These are phyloP conservation scores for Triticum monococcum DNA, from an alignment of 176 grass and related monocot genomes.

Conservation along the genomic window DNA sequence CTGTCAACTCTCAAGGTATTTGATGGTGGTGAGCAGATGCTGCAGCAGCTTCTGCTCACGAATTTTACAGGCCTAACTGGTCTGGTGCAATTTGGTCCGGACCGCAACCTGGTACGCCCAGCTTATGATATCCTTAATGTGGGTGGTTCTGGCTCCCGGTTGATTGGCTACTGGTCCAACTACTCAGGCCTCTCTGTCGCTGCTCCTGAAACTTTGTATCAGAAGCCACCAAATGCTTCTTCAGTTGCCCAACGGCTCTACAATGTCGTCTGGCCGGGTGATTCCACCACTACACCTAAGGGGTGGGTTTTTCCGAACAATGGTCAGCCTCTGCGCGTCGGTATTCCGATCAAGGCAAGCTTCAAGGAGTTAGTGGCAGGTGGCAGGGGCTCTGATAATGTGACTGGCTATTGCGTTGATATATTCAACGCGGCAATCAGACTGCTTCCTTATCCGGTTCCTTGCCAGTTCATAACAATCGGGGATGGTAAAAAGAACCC, in stretches of 20 bases:
- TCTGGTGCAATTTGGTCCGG: constrained; percentile 46
- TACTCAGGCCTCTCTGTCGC: constrained; percentile 54
- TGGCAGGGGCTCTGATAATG: constrained; percentile 38
- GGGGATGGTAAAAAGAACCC: constrained; percentile 63
- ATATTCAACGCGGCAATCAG: constrained; percentile 65
- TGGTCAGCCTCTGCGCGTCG: constrained; percentile 61
- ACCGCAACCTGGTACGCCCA: constrained; percentile 46
- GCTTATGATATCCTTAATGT: constrained; percentile 73
- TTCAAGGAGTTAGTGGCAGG: constrained; percentile 68
- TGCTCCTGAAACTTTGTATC: constrained; percentile 58
- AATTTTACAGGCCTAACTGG: constrained; percentile 76
- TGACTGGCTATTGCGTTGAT: constrained; percentile 63
- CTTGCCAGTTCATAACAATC: constrained; percentile 56
- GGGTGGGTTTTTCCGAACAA: constrained; percentile 80
- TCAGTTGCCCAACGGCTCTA: constrained; percentile 32
- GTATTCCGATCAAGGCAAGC: constrained; percentile 63
- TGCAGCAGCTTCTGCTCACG: constrained; percentile 52
- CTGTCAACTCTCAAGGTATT: constrained; percentile 60
- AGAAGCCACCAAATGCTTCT: constrained; percentile 53
- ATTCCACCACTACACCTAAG: constrained; percentile 34
- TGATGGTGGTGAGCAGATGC: constrained; percentile 54
- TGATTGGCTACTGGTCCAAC: constrained; percentile 82
- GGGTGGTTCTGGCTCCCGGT: constrained; percentile 28
- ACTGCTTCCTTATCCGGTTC: constrained; percentile 67
- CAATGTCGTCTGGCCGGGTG: constrained; percentile 61